phyloP scores from a whole-genome alignment of 106 monocot species.

The Chionographis japonica region DNA sequence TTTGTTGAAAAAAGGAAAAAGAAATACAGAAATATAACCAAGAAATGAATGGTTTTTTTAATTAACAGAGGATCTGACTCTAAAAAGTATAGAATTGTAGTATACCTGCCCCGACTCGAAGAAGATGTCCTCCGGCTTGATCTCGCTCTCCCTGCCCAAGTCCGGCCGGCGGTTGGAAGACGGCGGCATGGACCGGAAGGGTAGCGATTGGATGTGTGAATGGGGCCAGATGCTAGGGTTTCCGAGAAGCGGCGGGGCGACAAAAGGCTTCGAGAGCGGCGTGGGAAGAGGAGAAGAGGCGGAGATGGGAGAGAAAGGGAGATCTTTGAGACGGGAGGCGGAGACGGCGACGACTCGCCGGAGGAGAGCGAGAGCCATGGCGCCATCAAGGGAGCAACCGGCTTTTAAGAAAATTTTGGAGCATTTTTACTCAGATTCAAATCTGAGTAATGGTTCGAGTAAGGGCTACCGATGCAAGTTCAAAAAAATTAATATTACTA shows the following conservation, averaged over 20 bases:
- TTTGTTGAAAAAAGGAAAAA: too few relatives aligned
- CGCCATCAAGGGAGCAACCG: background rate
- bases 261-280: background rate
- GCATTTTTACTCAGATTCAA: too few relatives aligned
- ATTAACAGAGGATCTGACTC: too few relatives aligned
- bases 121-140: constrained; percentile 70
- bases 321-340: constrained; percentile 27
- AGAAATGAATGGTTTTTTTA: too few relatives aligned
- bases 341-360: constrained; percentile 52
- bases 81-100: too few relatives aligned
- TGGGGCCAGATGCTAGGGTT: constrained; percentile 4
- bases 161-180: constrained; percentile 13
- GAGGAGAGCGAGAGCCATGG: constrained; percentile 59
- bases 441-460: too few relatives aligned
- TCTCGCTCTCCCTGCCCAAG: constrained; percentile 39
- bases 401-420: too few relatives aligned
- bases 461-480: too few relatives aligned
- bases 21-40: too few relatives aligned
- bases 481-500: too few relatives aligned
- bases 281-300: constrained; percentile 5
- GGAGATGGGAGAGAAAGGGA: constrained; percentile 1
- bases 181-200: constrained; percentile 45
- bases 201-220: constrained; percentile 2
- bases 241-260: background rate
- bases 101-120: too few relatives aligned